phyloP scores from a whole-genome alignment of 306 rosid species.

The Lathyrus sativus region DNA sequence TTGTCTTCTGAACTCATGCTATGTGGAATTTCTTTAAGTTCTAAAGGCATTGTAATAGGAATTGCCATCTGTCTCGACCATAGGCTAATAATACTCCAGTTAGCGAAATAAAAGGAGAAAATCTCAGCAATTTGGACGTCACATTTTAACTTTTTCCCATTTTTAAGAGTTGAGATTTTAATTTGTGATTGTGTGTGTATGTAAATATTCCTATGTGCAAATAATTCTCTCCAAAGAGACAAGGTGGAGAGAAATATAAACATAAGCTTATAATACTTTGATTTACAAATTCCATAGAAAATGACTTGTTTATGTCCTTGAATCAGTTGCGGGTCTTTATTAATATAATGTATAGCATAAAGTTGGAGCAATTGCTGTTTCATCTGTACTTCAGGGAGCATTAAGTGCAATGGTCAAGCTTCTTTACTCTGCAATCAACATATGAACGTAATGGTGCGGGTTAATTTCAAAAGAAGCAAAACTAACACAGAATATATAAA shows the following conservation, averaged over 20 bases:
- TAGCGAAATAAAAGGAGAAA: neutral
- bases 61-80: neutral
- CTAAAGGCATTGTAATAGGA: conserved; percentile 3
- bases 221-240: conserved; percentile 12
- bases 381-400: neutral
- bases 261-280: conserved; percentile 7
- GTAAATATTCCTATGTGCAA: conserved; percentile 11
- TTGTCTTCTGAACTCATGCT: conserved; percentile 33
- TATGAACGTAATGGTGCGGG: neutral
- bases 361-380: conserved; percentile 1
- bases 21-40: neutral
- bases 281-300: conserved; percentile 7
- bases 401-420: neutral
- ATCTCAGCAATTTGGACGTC: conserved; percentile 14
- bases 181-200: neutral
- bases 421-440: conserved; percentile 2
- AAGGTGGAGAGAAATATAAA: conserved; percentile 5
- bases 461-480: neutral
- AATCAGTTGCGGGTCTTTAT: neutral
- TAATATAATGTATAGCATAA: neutral
- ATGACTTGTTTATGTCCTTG: neutral
- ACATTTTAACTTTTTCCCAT: too few relatives aligned
- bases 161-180: conserved; percentile 4
- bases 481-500: neutral
- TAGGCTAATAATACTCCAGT: neutral